Evolutionary conservation across 345 rosid genomes (phyloP), one percentile per base, ranked within the genome.

Genomic region (Melastoma malabathricum): DNA sequence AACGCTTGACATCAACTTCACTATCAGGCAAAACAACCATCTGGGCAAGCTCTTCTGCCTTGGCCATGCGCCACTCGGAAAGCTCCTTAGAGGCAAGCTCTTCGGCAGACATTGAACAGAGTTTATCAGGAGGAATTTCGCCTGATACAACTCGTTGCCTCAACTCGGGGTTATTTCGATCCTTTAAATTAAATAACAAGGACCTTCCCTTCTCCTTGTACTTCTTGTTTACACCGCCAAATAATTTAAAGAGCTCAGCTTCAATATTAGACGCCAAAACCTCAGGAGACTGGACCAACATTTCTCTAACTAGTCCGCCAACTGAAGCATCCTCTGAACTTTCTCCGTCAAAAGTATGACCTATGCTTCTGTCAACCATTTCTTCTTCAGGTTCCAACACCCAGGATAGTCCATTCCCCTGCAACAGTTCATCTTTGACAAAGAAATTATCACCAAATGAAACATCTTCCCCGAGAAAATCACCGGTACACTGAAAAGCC

Each of bases 51-150:
- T 86, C 84, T 58, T 89, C 89, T 1, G 90, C 97, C 67, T 89
- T 86, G 3, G 96, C 97, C 66, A 79, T 84, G 18, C 97, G 81
- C 97, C 97, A 89, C 47, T 86, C 61, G 1, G 97, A 81, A 49
- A 89, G 78, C 72, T 89, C 96, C 75, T 82, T 66, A n/a, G 97
- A 89, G 49, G 97, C 97, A 63, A 89, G 86, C 43, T 86, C 96
- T 78, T 89, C 96, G 0, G 96, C 86, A 31, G 84, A 74, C 97
- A 89, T 89, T 14, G 84, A 68, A 64, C 97, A 89, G 34, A 86
- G 73, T 34, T 72, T 61, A 23, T 78, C 76, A 1, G 97, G 83
- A 7, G 73, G 23, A 47, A 89, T 86, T 43, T 78, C 84, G 16
- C 89, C 96, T 1, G 74, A 68, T 71, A 78, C 61, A 62, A 89